Base-by-base conservation (phyloP, 129 eudicot species). In the Dittrichia graveolens region DNA sequence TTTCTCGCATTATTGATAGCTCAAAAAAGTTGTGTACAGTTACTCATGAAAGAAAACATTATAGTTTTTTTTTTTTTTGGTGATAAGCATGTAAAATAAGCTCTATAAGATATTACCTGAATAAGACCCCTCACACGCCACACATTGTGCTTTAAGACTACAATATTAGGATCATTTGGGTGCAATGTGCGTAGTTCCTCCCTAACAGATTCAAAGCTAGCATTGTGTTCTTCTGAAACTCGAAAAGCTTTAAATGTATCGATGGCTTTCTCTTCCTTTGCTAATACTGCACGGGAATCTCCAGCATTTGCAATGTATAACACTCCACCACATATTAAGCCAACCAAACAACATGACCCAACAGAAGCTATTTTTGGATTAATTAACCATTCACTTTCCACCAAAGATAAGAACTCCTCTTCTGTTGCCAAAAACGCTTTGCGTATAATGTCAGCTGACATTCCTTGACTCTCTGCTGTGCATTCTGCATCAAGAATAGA, bases 101-200 rank as follows among this genome's bases (percentile, higher is more conserved):
- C 38, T 62, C 3, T 31, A 24, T 49, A 45, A 45, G 42, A 46
- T 3, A 35, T 34, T 64, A 88, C 95, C 90, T 88, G 90, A 14
- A 88, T 88, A 72, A 88, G 68, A 57, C 90, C 95, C 75, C 83
- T 88, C 48, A 88, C 95, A 35, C 95, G 95, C 95, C 95, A 88
- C 42, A 88, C 91, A 40, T 75, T 83, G 31, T 85, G 89, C 88
- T 85, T 88, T 45, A 85, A 62, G 5, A 81, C 87, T 5, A 85
- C 91, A 57, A 88, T 83, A 34, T 83, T 79, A 6, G 86, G 81
- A 78, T 88, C 95, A 62, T 83, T 77, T 8, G 95, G 95, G 74
- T 85, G 91, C 82, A 71, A 73, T 38, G 66, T 7, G 41, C 19
- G 89, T 34, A 88, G 70, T 57, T 88, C 91, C 67, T 85, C 78